Evolutionary conservation across 202 grass and related monocot species (phyloP).

Genomic region (Zizania palustris): DNA sequence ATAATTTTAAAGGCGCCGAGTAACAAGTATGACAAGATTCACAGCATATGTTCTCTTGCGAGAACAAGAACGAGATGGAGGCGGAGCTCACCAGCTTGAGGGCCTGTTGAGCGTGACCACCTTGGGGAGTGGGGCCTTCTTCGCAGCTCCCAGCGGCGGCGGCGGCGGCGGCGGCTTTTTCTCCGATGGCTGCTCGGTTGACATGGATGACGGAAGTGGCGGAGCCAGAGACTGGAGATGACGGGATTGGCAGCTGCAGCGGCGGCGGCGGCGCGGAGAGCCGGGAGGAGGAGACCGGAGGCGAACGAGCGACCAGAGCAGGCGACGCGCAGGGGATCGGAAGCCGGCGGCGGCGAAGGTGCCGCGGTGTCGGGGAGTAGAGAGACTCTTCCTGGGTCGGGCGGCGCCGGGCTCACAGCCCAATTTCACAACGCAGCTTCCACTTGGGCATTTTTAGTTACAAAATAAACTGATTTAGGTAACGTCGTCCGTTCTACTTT

Average conservation of each 20-base stretch:
- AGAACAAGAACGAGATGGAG: neutral
- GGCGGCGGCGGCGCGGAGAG: neutral
- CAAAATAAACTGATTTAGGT: no score
- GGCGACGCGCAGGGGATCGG: neutral
- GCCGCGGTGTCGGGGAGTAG: no score
- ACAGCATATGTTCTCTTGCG: neutral
- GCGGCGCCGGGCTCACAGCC: no score
- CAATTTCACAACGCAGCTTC: neutral
- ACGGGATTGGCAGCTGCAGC: neutral
- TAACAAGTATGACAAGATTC: neutral
- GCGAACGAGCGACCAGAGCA: neutral
- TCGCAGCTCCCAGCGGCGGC: slow-evolving; percentile 36
- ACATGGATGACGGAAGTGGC: slow-evolving; percentile 22
- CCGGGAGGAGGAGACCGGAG: neutral
- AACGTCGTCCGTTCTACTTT: no score
- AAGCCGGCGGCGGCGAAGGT: neutral
- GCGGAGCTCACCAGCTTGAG: slow-evolving; percentile 65
- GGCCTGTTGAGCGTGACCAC: slow-evolving; percentile 77
- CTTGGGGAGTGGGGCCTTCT: slow-evolving; percentile 51
- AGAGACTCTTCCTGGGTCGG: neutral
- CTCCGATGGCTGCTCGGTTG: slow-evolving; percentile 6
- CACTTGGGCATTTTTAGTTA: neutral
- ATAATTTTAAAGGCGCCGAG: neutral
- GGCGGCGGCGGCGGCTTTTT: slow-evolving; percentile 3
- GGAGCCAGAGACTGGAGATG: neutral